A percentile compares a stretch with the other conserved stretches of the same genome.
These are phyloP conservation scores for Corynascus novoguineensis DNA, from an alignment of 495 filamentous ascomycete species.

Conservation along the genomic window DNA sequence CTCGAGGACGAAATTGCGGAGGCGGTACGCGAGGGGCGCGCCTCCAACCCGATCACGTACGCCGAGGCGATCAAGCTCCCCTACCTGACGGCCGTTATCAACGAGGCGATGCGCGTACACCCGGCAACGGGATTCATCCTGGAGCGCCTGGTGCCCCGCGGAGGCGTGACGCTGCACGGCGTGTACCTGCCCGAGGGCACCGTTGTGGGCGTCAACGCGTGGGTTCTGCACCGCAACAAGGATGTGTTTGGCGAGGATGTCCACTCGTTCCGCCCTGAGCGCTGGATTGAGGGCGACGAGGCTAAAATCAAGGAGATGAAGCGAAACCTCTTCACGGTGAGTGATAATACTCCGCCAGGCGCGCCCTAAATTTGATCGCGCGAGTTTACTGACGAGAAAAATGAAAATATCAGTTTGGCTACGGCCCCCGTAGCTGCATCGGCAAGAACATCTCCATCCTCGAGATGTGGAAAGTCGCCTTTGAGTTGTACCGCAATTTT, in stretches of 20 bases:
- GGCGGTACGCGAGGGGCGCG: neutral
- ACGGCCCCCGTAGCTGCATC: conserved; percentile 34
- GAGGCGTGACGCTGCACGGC: conserved; percentile 44
- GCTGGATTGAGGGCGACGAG: conserved; percentile 44
- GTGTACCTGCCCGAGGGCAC: conserved; percentile 43
- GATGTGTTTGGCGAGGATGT: conserved; percentile 37
- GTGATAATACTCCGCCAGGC: conserved; percentile 21
- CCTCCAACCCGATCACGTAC: conserved; percentile 3
- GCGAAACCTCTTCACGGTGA: conserved; percentile 10
- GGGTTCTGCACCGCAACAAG: conserved; percentile 34
- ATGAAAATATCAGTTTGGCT: conserved; percentile 24
- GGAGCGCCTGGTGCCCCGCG: conserved; percentile 40
- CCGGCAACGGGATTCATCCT: conserved; percentile 25
- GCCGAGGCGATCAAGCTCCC: conserved; percentile 33
- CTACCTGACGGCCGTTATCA: conserved; percentile 47
- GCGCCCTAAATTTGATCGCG: no score
- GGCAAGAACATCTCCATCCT: conserved; percentile 36
- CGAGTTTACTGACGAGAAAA: conserved; percentile 5
- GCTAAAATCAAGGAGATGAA: conserved; percentile 28
- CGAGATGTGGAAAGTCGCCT: conserved; percentile 48
- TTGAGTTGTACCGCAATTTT: conserved; percentile 32
- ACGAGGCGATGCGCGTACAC: conserved; percentile 48
- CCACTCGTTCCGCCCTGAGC: conserved; percentile 45
- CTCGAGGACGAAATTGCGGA: conserved; percentile 51
- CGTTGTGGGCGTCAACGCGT: conserved; percentile 41